These are phyloP conservation scores for Apiospora koreana DNA, from an alignment of 2,329 filamentous ascomycete genomes.

Conservation along the genomic window DNA sequence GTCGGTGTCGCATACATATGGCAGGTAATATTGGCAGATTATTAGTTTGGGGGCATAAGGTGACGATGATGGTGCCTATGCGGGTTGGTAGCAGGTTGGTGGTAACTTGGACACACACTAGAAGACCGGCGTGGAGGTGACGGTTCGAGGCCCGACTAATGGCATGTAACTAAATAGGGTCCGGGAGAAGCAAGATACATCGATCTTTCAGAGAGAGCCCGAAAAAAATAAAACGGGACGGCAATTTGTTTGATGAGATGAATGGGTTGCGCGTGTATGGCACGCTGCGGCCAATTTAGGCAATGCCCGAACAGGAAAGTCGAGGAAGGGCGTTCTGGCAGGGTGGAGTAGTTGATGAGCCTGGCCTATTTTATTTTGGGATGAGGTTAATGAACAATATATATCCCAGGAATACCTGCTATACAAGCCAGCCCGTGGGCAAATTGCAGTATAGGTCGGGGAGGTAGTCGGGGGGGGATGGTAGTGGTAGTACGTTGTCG, in stretches of 20 bases:
- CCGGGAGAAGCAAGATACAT: constrained; percentile 26
- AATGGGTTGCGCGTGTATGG: constrained; percentile 27
- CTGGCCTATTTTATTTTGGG: constrained; percentile 45
- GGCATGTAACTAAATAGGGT: constrained; percentile 23
- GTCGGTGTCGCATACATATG: constrained; percentile 34
- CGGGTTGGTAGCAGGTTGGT: neutral
- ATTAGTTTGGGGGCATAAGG: constrained; percentile 3
- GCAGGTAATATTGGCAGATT: constrained; percentile 22
- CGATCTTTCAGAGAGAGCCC: neutral
- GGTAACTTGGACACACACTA: neutral
- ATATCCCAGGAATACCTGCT: constrained; percentile 46
- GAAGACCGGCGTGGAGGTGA: neutral
- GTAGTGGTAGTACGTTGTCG: neutral
- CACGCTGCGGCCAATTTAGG: constrained; percentile 35
- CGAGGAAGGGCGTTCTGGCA: constrained; percentile 33
- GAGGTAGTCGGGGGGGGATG: neutral
- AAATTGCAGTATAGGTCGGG: constrained; percentile 19
- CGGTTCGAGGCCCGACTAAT: constrained; percentile 17
- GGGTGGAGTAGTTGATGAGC: constrained; percentile 44
- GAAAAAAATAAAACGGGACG: constrained; percentile 28
- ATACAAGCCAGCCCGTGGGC: constrained; percentile 34
- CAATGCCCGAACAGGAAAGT: constrained; percentile 42
- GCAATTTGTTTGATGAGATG: constrained; percentile 33
- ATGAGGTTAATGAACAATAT: constrained; percentile 28
- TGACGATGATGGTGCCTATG: neutral